Base-by-base conservation (phyloP, 208 protist species). In the Trypanosoma avium region DNA sequence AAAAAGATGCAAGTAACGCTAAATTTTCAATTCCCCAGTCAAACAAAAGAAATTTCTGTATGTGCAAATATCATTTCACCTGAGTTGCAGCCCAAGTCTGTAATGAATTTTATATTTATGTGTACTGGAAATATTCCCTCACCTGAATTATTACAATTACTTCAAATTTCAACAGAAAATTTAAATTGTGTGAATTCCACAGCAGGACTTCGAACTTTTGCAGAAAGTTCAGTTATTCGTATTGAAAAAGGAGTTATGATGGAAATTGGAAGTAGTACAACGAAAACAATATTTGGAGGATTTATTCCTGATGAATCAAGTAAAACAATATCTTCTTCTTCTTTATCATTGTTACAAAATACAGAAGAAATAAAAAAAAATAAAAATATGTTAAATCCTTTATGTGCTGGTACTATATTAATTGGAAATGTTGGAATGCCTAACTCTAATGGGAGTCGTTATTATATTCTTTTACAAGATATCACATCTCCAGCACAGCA, bases 181-280 rank as follows among this genome's bases (percentile, higher is more conserved):
- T 13, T 63, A 10, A 59, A n/a, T n/a, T n/a, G n/a, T n/a, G n/a
- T n/a, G n/a, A n/a, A n/a, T n/a, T n/a, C n/a, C n/a, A n/a, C n/a
- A n/a, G n/a, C n/a, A n/a, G 81, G 78, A 1, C 54, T 90, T 27
- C 43, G 69, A 12, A 77, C 87, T 5, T 84, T 93, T 47, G 72
- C 69, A 13, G 77, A 86, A 27, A 82, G 78, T 24, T 61, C 82
- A 2, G 76, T 91, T 7, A 70, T 88, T 33, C 82, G 82, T 38
- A 77, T 91, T 42, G 88, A 94, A 40, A 80, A 79, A 69, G 24
- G 59, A 24, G 67, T 75, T 21, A 33, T 90, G 58, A 60, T 91
- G 30, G 87, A 94, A 57, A 78, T 94, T 43, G 87, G 87, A 24
- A 85, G 77, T 66, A 94, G 87, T 82, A 88, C 82, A n/a, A 88